Evolutionary conservation across 2,329 filamentous ascomycete species (phyloP).

Genomic region (Xylariaceae sp.): DNA sequence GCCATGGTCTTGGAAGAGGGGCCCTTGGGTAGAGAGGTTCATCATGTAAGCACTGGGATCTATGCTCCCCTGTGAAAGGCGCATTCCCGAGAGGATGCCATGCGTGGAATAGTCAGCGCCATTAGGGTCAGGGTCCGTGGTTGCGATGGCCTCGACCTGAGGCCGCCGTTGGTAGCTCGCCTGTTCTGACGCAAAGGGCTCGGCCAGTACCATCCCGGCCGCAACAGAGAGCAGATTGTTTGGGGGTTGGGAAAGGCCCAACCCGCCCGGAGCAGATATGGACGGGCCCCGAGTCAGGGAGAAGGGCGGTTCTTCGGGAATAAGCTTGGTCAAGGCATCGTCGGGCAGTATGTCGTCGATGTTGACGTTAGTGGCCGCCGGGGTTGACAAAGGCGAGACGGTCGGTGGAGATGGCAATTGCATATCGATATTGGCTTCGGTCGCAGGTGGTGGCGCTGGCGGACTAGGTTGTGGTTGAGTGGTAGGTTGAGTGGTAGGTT

Average conservation of each 20-base stretch:
- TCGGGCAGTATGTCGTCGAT: slow-evolving; percentile 26
- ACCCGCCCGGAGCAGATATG: slow-evolving; percentile 12
- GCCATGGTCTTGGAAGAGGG: slow-evolving; percentile 23
- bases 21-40: slow-evolving; percentile 24
- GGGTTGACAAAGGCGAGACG: slow-evolving; percentile 33
- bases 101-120: slow-evolving; percentile 20
- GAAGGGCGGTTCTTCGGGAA: slow-evolving; percentile 17
- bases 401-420: slow-evolving; percentile 31
- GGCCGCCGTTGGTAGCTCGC: slow-evolving; percentile 11
- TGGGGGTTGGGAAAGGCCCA: slow-evolving; percentile 2
- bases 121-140: slow-evolving; percentile 28
- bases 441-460: not conserved
- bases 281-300: slow-evolving; percentile 13
- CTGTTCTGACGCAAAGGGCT: slow-evolving; percentile 13
- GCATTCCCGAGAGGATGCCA: slow-evolving; percentile 18
- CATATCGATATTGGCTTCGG: slow-evolving; percentile 17
- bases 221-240: slow-evolving; percentile 7
- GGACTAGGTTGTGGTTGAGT: slow-evolving; percentile 1
- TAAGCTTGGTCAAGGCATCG: slow-evolving; percentile 22
- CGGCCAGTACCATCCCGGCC: slow-evolving; percentile 12
- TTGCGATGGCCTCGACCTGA: slow-evolving; percentile 30
- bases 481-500: slow-evolving; percentile 3
- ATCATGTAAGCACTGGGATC: slow-evolving; percentile 30
- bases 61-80: slow-evolving; percentile 26
- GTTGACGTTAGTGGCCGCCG: slow-evolving; percentile 29